Evolutionary conservation across 331 rosid genomes (phyloP).

Genomic region (Malus hybrid): DNA sequence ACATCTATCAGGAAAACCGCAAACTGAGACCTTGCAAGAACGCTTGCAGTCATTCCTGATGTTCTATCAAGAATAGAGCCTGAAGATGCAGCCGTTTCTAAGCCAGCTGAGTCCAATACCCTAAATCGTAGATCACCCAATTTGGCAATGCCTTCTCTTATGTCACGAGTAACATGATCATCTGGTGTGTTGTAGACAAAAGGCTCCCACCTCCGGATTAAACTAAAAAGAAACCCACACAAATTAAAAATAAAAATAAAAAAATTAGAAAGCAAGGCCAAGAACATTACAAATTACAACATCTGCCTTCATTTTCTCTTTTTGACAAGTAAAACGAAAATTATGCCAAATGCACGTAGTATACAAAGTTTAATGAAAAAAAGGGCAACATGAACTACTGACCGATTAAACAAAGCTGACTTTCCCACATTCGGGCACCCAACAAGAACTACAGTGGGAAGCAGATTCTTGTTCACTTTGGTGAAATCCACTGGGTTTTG

Average conservation of each 20-base stretch:
- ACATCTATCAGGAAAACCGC: constrained; percentile 80
- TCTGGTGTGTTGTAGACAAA: constrained; percentile 87
- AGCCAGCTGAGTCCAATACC: constrained; percentile 93
- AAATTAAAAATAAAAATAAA: neutral
- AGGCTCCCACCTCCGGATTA: constrained; percentile 86
- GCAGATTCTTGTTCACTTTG: constrained; percentile 39
- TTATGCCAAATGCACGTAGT: neutral
- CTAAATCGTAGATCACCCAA: constrained; percentile 78
- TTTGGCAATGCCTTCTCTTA: constrained; percentile 88
- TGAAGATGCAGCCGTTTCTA: constrained; percentile 67
- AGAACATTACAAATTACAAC: neutral
- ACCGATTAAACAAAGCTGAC: constrained; percentile 72
- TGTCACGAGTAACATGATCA: constrained; percentile 91
- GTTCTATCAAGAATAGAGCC: constrained; percentile 88
- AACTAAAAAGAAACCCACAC: constrained; percentile 19
- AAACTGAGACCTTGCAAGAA: constrained; percentile 53
- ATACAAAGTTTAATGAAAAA: neutral
- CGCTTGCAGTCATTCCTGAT: constrained; percentile 69
- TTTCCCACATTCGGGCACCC: constrained; percentile 82
- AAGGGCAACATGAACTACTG: neutral
- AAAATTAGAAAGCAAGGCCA: neutral
- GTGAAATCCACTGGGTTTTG: constrained; percentile 48
- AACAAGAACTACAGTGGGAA: constrained; percentile 52
- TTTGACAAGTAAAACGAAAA: neutral
- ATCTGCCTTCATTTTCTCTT: neutral